Evolutionary conservation across 306 rosid species (phyloP).

Genomic region (peach (Prunus persica)): Prunus_persica_NCBIv2 NC_034011.1:25778501-25779000

Average conservation of each 20-base stretch:
- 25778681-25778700: slow-evolving; percentile 50
- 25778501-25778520: background rate
- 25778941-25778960: slow-evolving; percentile 26
- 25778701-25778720: background rate
- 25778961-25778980: slow-evolving; percentile 75
- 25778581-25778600: slow-evolving; percentile 17
- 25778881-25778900: slow-evolving; percentile 88
- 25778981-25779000: slow-evolving; percentile 66
- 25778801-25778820: slow-evolving; percentile 87
- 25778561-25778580: background rate
- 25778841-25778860: slow-evolving; percentile 98
- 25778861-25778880: slow-evolving; percentile 95
- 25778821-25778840: slow-evolving; percentile 87
- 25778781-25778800: slow-evolving; percentile 15
- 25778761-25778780: background rate
- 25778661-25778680: slow-evolving; percentile 70
- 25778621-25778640: slow-evolving; percentile 93
- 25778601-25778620: slow-evolving; percentile 74
- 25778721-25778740: background rate
- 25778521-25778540: background rate
- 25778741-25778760: background rate
- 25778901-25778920: slow-evolving; percentile 1
- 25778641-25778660: slow-evolving; percentile 77
- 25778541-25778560: background rate
- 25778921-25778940: slow-evolving; percentile 24